Evolutionary conservation across 768 basidiomycete genomes (phyloP), one percentile per base, ranked within the genome.

Genomic region (Nidularia pulvinata): DNA sequence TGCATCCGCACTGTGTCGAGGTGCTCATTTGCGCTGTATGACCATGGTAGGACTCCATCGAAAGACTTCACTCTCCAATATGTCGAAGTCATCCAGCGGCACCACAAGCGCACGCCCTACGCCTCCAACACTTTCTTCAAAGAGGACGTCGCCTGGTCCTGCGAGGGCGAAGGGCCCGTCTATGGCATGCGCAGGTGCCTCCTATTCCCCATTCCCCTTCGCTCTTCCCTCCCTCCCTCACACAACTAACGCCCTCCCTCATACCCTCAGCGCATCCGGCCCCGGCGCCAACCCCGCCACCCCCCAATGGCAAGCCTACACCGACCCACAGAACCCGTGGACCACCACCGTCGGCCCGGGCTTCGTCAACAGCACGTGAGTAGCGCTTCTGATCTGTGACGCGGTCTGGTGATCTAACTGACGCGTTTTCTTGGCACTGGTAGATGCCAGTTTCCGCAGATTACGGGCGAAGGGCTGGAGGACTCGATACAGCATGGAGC

Each of bases 31-130:
- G 19, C 19, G 19, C 19, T 19, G 3, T n/a, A 49, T 19, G 11
- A 30, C 3, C 34, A 46, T 13, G 19, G 13, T 50, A 79, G 77
- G 57, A 66, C 64, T 10, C 77, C 75, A 14, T 56, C 75, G 0
- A 53, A 56, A 14, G 64, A 71, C 1, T 77, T 60, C 51, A 67
- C 61, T 2, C 64, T 82, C 11, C 65, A 75, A 63, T 82, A 77
- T 56, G 78, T 80, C 7, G 79, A 82, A 62, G 67, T 80, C 13
- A 79, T 82, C 49, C 80, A 82, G 35, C 64, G 79, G 34, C 80
- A 82, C 58, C 80, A 82, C 51, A 82, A 82, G 52, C 75, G 79
- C 11, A 81, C 79, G 0, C 79, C 80, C 3, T 82, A 81, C 58
- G 64, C 63, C 1, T 75, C 78, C 11, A 82, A 81, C 51, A 79